Base-by-base conservation (phyloP, 768 basidiomycete genomes). In the Leucocoprinus birnbaumii region DNA sequence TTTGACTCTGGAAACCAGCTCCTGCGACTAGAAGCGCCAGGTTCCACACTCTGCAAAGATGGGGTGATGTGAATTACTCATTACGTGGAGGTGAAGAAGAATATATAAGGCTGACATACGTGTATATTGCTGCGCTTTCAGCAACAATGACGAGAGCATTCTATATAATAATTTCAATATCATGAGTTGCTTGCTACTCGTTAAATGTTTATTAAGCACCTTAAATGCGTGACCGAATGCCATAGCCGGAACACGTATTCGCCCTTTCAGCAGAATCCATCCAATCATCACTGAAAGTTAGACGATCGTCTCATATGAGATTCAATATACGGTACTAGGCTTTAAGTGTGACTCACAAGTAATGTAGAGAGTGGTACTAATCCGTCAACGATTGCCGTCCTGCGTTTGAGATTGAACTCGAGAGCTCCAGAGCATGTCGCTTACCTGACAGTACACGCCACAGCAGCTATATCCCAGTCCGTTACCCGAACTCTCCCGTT, bases 61-160 rank as follows among this genome's bases (percentile, higher is more conserved):
- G n/a, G n/a, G n/a, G n/a, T n/a, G n/a, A n/a, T n/a, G n/a, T n/a
- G n/a, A n/a, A n/a, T 44, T n/a, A n/a, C n/a, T n/a, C n/a, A 3
- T 21, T 3, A 21, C 18, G 42, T 5, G 9, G 22, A 5, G 8
- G 42, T 21, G 18, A 21, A 6, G 42, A 44, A 44, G 13, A 24
- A 5, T 3, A 14, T 21, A 7, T 18, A 6, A 21, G 18, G 11
- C 2, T 8, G 18, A 48, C 58, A 19, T 56, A 59, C 58, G 58
- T 56, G 31, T 51, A 59, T 31, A 59, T 45, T 3, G 54, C 55
- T 6, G 58, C 58, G 34, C 58, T 59, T 48, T 59, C 58, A 7
- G 54, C 34, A 38, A 59, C 48, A n/a, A 59, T 52, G 18, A 31
- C 19, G 13, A 48, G 34, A 8, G 48, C 48, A 19, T 37, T n/a